Evolutionary conservation across 164 flowering plant genomes (phyloP).

Genomic region (Vitis vinifera): ASM3070453v1 NC_081805.1:9856001-9856500

Average conservation of each 20-base stretch:
- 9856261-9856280: conserved; percentile 67
- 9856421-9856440: conserved; percentile 71
- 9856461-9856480: conserved; percentile 7
- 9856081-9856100: conserved; percentile 8
- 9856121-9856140: conserved; percentile 17
- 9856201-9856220: background rate
- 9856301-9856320: conserved; percentile 83
- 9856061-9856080: conserved; percentile 17
- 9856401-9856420: conserved; percentile 83
- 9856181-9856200: background rate
- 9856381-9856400: conserved; percentile 65
- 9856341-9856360: conserved; percentile 63
- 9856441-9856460: conserved; percentile 24
- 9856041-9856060: conserved; percentile 24
- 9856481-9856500: background rate
- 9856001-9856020: background rate
- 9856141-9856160: conserved; percentile 13
- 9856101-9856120: conserved; percentile 16
- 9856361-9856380: conserved; percentile 71
- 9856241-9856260: conserved; percentile 11
- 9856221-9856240: background rate
- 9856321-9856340: conserved; percentile 78
- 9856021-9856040: conserved; percentile 13
- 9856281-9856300: conserved; percentile 71
- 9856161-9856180: conserved; percentile 7